Conservation (phyloP, 139 green algal genomes). For the Chlamydomonas sp. region DNA sequence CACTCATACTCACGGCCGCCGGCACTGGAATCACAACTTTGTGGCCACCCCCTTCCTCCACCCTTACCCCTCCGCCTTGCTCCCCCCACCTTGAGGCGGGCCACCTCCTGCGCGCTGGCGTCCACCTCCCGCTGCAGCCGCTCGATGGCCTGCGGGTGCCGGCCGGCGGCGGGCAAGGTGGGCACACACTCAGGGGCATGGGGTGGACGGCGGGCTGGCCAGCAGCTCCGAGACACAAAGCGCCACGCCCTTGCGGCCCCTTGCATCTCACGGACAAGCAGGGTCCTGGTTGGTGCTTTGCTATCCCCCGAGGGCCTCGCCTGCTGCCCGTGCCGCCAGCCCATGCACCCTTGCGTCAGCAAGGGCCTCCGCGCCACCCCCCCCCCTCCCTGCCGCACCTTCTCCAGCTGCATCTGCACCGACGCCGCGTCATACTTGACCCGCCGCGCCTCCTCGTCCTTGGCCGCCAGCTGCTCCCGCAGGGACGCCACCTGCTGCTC, state of each 20-base stretch:
- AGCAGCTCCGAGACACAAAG: no score
- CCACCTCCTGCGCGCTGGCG: constrained; percentile 31
- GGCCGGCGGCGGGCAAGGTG: not conserved
- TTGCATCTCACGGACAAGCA: no score
- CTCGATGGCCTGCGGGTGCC: constrained; percentile 27
- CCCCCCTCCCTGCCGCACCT: not conserved
- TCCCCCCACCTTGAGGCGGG: constrained; percentile 20
- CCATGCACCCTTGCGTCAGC: not conserved
- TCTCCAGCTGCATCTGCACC: constrained; percentile 39
- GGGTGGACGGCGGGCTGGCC: not conserved
- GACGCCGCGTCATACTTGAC: constrained; percentile 17
- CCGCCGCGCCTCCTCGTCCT: constrained; percentile 31
- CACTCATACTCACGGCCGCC: no score
- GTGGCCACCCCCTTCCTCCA: not conserved
- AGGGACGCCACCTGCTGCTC: constrained; percentile 15
- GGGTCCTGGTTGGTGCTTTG: no score
- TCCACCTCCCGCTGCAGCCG: constrained; percentile 43
- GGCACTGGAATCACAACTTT: no score
- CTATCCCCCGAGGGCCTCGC: not conserved
- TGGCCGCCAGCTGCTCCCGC: constrained; percentile 19
- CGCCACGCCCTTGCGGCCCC: no score
- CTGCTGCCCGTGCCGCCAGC: not conserved
- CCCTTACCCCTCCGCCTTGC: not conserved
- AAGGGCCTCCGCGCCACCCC: no score
- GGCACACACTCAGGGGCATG: not conserved